Conservation (phyloP, 352 stramenopile species). For the Hyaloperonospora arabidopsidis region DNA sequence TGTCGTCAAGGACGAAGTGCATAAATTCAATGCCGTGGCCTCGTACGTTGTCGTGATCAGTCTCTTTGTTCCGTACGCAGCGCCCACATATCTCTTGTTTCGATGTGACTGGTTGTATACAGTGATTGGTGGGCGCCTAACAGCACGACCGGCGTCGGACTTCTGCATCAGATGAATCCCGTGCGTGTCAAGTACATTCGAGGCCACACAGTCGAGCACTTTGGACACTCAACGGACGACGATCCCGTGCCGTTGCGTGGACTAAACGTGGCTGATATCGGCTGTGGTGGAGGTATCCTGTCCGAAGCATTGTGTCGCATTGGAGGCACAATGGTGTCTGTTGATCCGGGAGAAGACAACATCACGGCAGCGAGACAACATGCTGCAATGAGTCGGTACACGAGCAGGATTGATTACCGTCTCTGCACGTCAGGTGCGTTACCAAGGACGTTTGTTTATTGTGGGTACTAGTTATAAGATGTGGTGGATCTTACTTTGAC, state of each 20-base stretch:
- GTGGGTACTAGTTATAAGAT: neutral
- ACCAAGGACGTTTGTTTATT: neutral
- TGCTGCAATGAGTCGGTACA: slow-evolving; percentile 39
- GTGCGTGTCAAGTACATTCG: slow-evolving; percentile 84
- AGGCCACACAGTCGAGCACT: slow-evolving; percentile 56
- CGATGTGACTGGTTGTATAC: too few relatives aligned
- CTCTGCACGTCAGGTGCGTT: slow-evolving; percentile 62
- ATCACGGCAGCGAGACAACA: slow-evolving; percentile 66
- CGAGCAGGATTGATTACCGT: slow-evolving; percentile 71
- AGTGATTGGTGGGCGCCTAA: slow-evolving; percentile 80
- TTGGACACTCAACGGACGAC: slow-evolving; percentile 36
- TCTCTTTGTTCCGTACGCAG: slow-evolving; percentile 1
- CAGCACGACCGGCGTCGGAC: slow-evolving; percentile 64
- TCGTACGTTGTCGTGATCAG: slow-evolving; percentile 34
- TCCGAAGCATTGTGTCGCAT: slow-evolving; percentile 74
- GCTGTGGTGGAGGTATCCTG: slow-evolving; percentile 78
- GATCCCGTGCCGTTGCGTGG: slow-evolving; percentile 45
- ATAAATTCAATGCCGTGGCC: slow-evolving; percentile 72
- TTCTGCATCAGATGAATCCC: slow-evolving; percentile 76
- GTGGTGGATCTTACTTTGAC: neutral
- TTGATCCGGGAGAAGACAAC: slow-evolving; percentile 63
- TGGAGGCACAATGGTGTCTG: slow-evolving; percentile 62
- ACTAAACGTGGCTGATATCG: slow-evolving; percentile 62
- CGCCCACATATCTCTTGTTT: too few relatives aligned
- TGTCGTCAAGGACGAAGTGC: slow-evolving; percentile 66